Evolutionary conservation across 1,284 basidiomycete genomes (phyloP), one percentile per base, ranked within the genome.

Genomic region (Stygiomarasmius scandens): DNA sequence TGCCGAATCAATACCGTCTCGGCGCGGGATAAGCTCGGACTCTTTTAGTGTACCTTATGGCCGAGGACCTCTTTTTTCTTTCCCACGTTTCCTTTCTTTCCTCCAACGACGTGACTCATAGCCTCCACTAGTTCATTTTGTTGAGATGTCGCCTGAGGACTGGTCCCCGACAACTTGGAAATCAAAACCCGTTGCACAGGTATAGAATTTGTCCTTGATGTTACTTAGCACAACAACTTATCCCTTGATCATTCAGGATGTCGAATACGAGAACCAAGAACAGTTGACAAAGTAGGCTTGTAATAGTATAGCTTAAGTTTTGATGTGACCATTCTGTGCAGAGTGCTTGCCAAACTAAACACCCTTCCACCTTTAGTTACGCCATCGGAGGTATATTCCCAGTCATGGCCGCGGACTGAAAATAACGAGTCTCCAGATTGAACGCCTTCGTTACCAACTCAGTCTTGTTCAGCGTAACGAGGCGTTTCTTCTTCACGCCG

Each of bases 401-500:
- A 20, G 23, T 29, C 32, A n/a, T 16, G 27, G 19, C 16, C 24
- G 6, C 20, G 38, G 27, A 22, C 58, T 38, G 44, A 19, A 64
- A 67, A 61, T 59, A 67, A 66, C 65, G 60, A 19, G 24, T 14
- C 46, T 25, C 19, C 60, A 96, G 94, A 92, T 97, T 66, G 93
- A 96, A 70, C 82, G 93, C 6, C 81, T 98, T 54, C 81, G 93
- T 49, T 77, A 86, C 66, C 92, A 96, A 65, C 79, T 98, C 20
- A 78, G 81, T 19, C 83, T 85, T 49, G 95, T 96, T 4, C 91
- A 96, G 58, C 79, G 80, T n/a, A 90, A 92, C 62, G 86, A 95
- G 67, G 95, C 95, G 0, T 99, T 99, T 74, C 80, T 99, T 27
- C 83, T 99, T 0, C 96, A 99, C 64, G 95, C 96, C 2, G 97